phyloP scores from a whole-genome alignment of 371 early-diverging fungal species.

The Batkoa obscura region DNA sequence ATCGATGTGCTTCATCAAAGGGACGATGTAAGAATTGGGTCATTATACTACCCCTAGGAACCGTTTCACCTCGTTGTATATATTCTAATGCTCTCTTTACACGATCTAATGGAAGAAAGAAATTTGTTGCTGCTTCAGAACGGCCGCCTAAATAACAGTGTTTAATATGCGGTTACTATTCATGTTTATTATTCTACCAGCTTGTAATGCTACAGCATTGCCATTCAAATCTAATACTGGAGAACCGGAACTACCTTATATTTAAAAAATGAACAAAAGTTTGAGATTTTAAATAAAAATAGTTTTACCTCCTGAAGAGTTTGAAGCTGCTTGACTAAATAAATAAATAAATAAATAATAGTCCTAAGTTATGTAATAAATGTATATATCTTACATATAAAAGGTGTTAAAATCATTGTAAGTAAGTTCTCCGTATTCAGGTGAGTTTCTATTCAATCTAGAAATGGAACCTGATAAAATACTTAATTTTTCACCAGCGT shows the following conservation, averaged over 20 bases:
- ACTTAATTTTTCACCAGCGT: conserved; percentile 64
- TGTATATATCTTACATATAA: background rate
- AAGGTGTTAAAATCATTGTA: conserved; percentile 33
- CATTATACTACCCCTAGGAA: conserved; percentile 47
- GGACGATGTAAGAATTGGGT: conserved; percentile 35
- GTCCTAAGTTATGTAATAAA: background rate
- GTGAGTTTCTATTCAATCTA: conserved; percentile 50
- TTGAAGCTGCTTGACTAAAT: conserved; percentile 39
- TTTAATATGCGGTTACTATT: no score
- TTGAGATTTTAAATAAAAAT: no score
- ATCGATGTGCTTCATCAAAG: conserved; percentile 31
- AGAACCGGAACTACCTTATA: conserved; percentile 32
- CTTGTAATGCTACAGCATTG: conserved; percentile 43
- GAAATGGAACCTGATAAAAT: conserved; percentile 59
- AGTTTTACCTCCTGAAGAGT: conserved; percentile 45
- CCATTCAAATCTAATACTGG: conserved; percentile 49
- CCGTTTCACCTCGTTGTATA: conserved; percentile 25
- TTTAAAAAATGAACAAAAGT: no score
- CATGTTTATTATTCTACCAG: conserved; percentile 14
- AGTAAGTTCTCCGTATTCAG: conserved; percentile 41
- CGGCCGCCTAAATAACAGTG: conserved; percentile 13
- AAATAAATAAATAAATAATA: background rate
- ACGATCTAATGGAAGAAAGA: conserved; percentile 42
- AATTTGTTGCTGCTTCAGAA: conserved; percentile 27
- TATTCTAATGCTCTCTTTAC: conserved; percentile 40